phyloP scores from a whole-genome alignment of 2,329 filamentous ascomycete genomes.

The Fusarium sp. region DNA sequence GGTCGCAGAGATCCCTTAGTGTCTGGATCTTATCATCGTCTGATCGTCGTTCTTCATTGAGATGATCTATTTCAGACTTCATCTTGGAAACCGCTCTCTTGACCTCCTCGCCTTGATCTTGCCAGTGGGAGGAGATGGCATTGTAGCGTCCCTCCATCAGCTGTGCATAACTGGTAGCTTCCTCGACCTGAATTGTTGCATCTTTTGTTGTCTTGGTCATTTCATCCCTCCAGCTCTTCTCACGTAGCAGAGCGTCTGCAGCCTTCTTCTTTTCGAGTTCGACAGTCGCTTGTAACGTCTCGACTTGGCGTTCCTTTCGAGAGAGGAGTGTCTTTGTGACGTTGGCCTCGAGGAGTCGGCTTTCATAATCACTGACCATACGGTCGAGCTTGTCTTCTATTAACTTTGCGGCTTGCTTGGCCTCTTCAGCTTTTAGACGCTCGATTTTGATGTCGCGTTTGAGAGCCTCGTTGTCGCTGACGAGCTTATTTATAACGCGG shows the following conservation, averaged over 20 bases:
- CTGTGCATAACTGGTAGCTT: conserved; percentile 72
- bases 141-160: conserved; percentile 79
- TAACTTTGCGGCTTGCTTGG: conserved; percentile 74
- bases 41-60: conserved; percentile 66
- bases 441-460: conserved; percentile 79
- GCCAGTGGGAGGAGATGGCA: conserved; percentile 73
- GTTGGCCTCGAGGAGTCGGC: conserved; percentile 74
- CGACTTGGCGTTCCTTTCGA: conserved; percentile 79
- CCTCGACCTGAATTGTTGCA: conserved; percentile 71
- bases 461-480: conserved; percentile 82
- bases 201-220: conserved; percentile 71
- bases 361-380: conserved; percentile 75
- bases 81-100: conserved; percentile 63
- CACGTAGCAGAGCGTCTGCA: conserved; percentile 67
- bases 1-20: conserved; percentile 76
- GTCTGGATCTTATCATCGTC: conserved; percentile 74
- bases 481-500: conserved; percentile 82
- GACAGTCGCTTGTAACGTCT: conserved; percentile 72
- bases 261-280: conserved; percentile 73
- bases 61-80: conserved; percentile 63
- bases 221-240: conserved; percentile 71
- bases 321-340: conserved; percentile 78
- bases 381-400: conserved; percentile 79
- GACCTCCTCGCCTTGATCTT: conserved; percentile 72
- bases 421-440: conserved; percentile 73